Conservation (phyloP, 2,329 filamentous ascomycete genomes). For the Scleromitrula shiraiana region DNA sequence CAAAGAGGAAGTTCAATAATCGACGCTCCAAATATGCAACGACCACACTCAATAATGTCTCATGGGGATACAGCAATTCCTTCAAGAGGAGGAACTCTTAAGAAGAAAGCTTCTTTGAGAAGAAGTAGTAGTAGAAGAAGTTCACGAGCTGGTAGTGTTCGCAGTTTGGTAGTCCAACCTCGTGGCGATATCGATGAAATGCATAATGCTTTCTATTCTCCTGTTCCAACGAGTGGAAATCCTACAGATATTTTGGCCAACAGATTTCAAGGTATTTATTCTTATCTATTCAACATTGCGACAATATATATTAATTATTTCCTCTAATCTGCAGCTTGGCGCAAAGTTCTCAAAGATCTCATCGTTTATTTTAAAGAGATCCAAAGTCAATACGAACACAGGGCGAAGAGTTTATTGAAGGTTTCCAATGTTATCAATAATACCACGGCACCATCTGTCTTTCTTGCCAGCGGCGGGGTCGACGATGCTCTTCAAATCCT, state of each 20-base stretch:
- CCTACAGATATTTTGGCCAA: constrained; percentile 83
- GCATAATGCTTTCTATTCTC: constrained; percentile 82
- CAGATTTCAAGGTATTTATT: constrained; percentile 71
- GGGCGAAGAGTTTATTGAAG: constrained; percentile 74
- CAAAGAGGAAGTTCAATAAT: constrained; percentile 58
- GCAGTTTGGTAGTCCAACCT: constrained; percentile 67
- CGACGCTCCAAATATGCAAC: constrained; percentile 47
- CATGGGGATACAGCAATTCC: constrained; percentile 31
- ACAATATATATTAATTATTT: constrained; percentile 1
- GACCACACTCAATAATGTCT: constrained; percentile 47
- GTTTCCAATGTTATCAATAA: constrained; percentile 80
- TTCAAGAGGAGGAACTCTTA: constrained; percentile 63
- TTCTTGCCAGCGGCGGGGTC: constrained; percentile 75
- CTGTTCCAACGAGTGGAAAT: constrained; percentile 77
- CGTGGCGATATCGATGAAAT: constrained; percentile 58
- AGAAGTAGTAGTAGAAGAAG: constrained; percentile 75
- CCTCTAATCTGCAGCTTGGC: constrained; percentile 65
- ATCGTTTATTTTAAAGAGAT: constrained; percentile 92
- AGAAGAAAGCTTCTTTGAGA: constrained; percentile 78
- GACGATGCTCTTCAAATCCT: constrained; percentile 79
- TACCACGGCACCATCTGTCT: constrained; percentile 63
- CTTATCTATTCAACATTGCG: neutral
- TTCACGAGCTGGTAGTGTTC: constrained; percentile 77
- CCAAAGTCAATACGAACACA: constrained; percentile 78
- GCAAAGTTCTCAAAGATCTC: constrained; percentile 88